Base-by-base conservation (phyloP, 2,329 filamentous ascomycete genomes). In the Graphium sp. region DNA sequence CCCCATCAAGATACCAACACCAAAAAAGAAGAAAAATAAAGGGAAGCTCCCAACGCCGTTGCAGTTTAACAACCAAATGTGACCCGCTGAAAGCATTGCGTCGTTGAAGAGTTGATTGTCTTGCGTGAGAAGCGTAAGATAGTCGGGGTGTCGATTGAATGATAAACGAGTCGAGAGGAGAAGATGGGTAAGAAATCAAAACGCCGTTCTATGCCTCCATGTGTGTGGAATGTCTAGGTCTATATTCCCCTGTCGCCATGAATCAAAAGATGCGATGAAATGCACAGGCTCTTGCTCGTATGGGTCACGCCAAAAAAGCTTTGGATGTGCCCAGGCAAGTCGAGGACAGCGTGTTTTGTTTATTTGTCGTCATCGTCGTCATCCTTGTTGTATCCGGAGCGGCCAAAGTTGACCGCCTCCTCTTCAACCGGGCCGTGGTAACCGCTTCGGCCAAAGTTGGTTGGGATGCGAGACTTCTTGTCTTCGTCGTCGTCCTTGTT, bases 361-460 rank as follows among this genome's bases (percentile, higher is more conserved):
- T 47, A 37, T 16, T 49, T 39, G 29, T 47, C 47, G 32, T 49
- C 47, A 28, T 47, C 45, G 42, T 51, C 44, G 39, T 40, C 45
- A 33, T 41, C 39, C 34, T 44, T 44, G 39, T 56, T 56, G 45
- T 57, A 55, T 31, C 53, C 52, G 28, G 45, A 49, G 38, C 55
- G 54, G 40, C 55, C 55, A 13, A 22, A 20, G 17, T 32, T 29
- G 20, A 23, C 11, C 32, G 42, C 38, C 20, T 41, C 37, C 24
- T 45, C 41, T 32, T 44, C 43, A 38, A 48, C 40, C 26, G 39
- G 38, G 32, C 39, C 36, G 43, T 58, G 57, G 50, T 59, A 58
- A 36, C 55, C 53, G 31, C 49, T 55, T 43, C 48, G 55, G 40
- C 53, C 52, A 35, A 43, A 45, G 49, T 51, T 47, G 42, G 47